Base-by-base conservation (phyloP, 148 eudicot genomes). In the Fallopia convolvulus region DNA sequence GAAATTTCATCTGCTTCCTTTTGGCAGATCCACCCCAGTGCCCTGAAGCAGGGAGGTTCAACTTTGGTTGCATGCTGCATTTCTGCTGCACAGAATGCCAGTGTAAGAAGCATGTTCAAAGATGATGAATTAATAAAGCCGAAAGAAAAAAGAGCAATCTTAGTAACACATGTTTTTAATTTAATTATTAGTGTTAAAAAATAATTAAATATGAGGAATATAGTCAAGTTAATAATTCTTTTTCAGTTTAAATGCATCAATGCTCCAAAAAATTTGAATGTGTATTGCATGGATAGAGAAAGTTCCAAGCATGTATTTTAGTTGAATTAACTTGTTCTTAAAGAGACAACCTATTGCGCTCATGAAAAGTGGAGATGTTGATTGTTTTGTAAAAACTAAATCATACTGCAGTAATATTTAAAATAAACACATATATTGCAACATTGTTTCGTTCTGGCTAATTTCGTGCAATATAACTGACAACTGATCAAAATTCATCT, bases 1-100 rank as follows among this genome's bases (percentile, higher is more conserved):
- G 20, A 68, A 32, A 32, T 66, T 36, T 11, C 17, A 15, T 18
- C 9, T 68, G n/a, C 21, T 75, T 68, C 17, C 47, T 44, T 47
- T 83, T 76, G 77, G 63, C 89, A 95, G 99, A 93, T 95, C 78
- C 99, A 95, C 89, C 99, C 98, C 26, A 86, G 93, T 80, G 93
- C 98, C 76, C 79, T 91, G 56, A 90, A 90, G 82, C 89, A 86
- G 36, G 97, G 99, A 79, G 99, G 99, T 63, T 77, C 81, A 77
- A 91, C 99, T 21, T 87, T 95, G 89, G 86, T 95, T 71, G 89
- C 97, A 23, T 90, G 94, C 74, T 95, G 99, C 83, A 79, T 93
- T 75, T 78, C 92, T 73, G 99, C 99, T 70, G 97, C 94, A 52
- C 85, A 93, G 77, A 92, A 89, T 79, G 89, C 99, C 77, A 88